These are phyloP conservation scores for Yamagishiella unicocca DNA, from an alignment of 139 green algal species.

Conservation along the genomic window DNA sequence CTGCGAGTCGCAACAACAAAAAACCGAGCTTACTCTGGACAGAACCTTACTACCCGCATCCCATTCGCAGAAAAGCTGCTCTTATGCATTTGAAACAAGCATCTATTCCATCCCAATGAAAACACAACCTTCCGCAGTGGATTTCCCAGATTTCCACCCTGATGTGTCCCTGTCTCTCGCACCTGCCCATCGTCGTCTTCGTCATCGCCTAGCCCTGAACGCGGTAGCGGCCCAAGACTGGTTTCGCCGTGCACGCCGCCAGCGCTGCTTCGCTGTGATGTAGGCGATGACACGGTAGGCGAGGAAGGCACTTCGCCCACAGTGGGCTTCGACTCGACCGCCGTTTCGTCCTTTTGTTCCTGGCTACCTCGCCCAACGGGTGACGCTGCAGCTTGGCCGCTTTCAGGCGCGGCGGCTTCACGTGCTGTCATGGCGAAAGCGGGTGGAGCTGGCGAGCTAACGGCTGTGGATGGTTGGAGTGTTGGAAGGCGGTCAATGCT, in stretches of 20 bases:
- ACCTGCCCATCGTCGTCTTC: conserved; percentile 1
- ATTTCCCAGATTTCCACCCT: too few relatives aligned
- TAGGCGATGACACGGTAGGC: not conserved
- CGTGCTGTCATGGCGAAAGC: not conserved
- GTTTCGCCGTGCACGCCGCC: not conserved
- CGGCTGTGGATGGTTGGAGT: not conserved
- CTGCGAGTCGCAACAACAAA: not conserved
- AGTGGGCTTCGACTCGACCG: not conserved
- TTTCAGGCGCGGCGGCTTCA: not conserved
- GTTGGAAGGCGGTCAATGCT: conserved; percentile 28
- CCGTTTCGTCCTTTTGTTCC: not conserved
- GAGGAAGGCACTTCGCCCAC: not conserved
- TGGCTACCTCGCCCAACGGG: too few relatives aligned
- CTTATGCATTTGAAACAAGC: too few relatives aligned
- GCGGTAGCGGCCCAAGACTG: conserved; percentile 28
- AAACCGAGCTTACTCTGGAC: too few relatives aligned
- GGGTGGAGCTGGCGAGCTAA: not conserved
- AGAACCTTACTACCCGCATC: too few relatives aligned
- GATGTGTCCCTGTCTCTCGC: too few relatives aligned
- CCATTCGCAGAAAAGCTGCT: too few relatives aligned
- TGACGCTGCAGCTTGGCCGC: too few relatives aligned
- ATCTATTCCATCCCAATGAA: too few relatives aligned
- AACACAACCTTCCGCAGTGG: too few relatives aligned
- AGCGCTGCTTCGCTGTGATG: not conserved
- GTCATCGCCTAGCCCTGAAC: conserved; percentile 13